Conservation (phyloP, 2,329 filamentous ascomycete genomes). For the Chalara sp. region DNA sequence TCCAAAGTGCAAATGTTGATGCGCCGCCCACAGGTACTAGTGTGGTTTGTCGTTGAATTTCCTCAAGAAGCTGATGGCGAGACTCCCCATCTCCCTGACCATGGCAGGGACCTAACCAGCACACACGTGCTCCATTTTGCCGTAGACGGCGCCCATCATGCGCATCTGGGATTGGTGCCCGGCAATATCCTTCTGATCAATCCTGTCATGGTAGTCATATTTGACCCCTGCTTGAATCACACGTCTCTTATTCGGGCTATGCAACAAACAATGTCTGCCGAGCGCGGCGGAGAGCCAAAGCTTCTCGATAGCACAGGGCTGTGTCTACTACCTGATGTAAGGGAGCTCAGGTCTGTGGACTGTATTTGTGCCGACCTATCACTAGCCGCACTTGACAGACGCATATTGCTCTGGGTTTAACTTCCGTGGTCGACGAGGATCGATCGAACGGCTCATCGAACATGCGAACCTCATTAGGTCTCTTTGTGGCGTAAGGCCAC, state of each 20-base stretch:
- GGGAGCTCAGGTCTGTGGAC: too few species aligned
- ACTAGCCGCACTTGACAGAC: too few species aligned
- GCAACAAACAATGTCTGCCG: too few species aligned
- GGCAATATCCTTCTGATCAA: slow-evolving; percentile 8
- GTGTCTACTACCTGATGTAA: too few species aligned
- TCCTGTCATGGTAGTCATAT: too few species aligned
- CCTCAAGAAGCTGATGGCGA: slow-evolving; percentile 1
- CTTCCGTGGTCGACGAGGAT: slow-evolving; percentile 15
- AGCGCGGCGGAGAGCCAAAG: too few species aligned
- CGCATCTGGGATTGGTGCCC: slow-evolving; percentile 8
- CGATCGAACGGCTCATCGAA: slow-evolving; percentile 19
- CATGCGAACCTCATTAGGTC: slow-evolving; percentile 18
- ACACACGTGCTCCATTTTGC: slow-evolving; percentile 1
- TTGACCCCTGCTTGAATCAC: too few species aligned
- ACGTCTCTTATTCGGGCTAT: too few species aligned
- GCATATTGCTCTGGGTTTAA: slow-evolving; percentile 18
- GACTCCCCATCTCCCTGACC: slow-evolving; percentile 1
- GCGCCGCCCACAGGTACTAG: slow-evolving; percentile 1
- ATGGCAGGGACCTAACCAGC: slow-evolving; percentile 5
- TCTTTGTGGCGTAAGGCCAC: slow-evolving; percentile 14
- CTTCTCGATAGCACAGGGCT: too few species aligned
- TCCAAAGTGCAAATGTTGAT: slow-evolving; percentile 2
- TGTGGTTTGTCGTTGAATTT: slow-evolving; percentile 2
- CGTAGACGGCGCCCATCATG: slow-evolving; percentile 8
- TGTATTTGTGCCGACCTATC: too few species aligned